Percentiles rank a stretch among this genome's conserved stretches.
Evolutionary conservation across 2,329 filamentous ascomycete genomes (phyloP).

Genomic region (Onygenales sp.): DNA sequence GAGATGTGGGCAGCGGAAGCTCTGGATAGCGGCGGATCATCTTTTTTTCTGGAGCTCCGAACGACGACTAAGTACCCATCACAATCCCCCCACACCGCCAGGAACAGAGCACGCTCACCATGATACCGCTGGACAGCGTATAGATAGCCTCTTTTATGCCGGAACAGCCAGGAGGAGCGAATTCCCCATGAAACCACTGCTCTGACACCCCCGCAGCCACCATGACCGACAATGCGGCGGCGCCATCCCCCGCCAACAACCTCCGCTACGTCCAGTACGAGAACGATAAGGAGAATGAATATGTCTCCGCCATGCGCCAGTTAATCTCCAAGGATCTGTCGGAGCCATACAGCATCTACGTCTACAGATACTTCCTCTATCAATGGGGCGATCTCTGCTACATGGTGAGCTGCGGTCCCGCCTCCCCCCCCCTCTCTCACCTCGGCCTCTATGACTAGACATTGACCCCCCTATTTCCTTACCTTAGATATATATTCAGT

Average conservation of each 20-base stretch:
- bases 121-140: neutral
- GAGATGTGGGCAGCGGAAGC: neutral
- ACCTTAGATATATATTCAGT: too few relatives aligned
- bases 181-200: neutral
- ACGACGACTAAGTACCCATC: neutral
- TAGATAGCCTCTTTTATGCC: neutral
- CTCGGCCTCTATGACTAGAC: too few relatives aligned
- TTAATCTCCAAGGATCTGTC: conserved; percentile 94
- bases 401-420: conserved; percentile 50
- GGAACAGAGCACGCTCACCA: neutral
- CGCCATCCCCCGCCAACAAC: neutral
- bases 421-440: neutral
- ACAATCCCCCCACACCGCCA: too few relatives aligned
- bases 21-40: neutral
- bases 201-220: neutral
- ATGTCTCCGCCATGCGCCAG: conserved; percentile 79
- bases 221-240: conserved; percentile 1
- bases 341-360: conserved; percentile 98
- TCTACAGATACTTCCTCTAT: conserved; percentile 95
- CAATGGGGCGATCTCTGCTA: conserved; percentile 98
- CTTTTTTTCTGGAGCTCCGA: neutral
- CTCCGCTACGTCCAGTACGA: conserved; percentile 53
- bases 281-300: conserved; percentile 48
- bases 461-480: too few relatives aligned
- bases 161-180: neutral